Base-by-base conservation (phyloP, 2,329 filamentous ascomycete genomes). In the Lasiodiplodia sp. region DNA sequence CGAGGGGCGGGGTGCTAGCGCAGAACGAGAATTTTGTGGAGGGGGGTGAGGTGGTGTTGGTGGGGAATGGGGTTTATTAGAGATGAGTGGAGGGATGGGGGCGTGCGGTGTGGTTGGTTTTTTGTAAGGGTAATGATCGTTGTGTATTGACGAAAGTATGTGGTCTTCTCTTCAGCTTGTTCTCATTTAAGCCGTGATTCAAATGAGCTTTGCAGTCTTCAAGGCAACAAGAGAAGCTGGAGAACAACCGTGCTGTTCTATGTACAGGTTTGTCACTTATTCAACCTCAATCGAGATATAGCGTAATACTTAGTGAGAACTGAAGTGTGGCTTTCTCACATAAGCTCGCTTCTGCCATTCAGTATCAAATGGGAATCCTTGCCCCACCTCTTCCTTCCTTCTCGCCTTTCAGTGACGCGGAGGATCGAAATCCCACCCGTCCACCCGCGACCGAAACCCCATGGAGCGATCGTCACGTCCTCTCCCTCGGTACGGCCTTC, bases 31-130 rank as follows among this genome's bases (percentile, higher is more conserved):
- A 47, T 10, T 62, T 62, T 34, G 57, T 62, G 25, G 38, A 49
- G 23, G 57, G 57, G 5, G 57, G 57, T 40, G 57, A 49, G 23
- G 38, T 62, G 38, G 0, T 47, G 23, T 62, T 62, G 57, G 40
- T 40, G 8, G 40, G 40, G 16, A 62, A 62, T 62, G 57, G 38
- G 56, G 56, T 28, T 8, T 12, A 28, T 28, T 28, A 28, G 10
- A n/a, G 38, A 28, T n/a, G 14, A 3, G 57, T 40, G 16, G 38
- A n/a, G n/a, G n/a, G n/a, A n/a, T n/a, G n/a, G n/a, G n/a, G n/a
- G n/a, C n/a, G n/a, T n/a, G n/a, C n/a, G n/a, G n/a, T n/a, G n/a
- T n/a, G n/a, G n/a, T n/a, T n/a, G n/a, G n/a, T n/a, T n/a, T n/a
- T n/a, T n/a, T n/a, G n/a, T n/a, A n/a, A n/a, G n/a, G 38, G 14